phyloP scores from a whole-genome alignment of 371 early-diverging fungal species.

The Rhizopus stolonifer region DNA sequence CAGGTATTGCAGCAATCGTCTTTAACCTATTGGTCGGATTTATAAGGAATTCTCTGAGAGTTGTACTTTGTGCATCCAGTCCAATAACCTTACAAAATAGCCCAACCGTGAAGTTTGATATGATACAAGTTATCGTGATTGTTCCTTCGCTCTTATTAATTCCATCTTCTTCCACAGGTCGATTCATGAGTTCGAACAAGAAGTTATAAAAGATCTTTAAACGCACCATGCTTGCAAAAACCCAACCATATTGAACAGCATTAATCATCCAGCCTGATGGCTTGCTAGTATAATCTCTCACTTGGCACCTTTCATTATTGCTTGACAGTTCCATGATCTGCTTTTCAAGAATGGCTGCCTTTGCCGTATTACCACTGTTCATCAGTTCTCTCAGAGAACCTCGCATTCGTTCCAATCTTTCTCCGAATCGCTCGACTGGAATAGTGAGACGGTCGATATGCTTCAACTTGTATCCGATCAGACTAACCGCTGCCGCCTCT shows the following conservation, averaged over 20 bases:
- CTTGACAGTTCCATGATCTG: too few species aligned
- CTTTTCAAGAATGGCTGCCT: constrained; percentile 8
- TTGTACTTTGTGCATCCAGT: background rate
- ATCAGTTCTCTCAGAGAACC: constrained; percentile 3
- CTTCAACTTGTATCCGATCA: too few species aligned
- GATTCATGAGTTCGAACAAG: constrained; percentile 24
- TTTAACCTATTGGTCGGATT: background rate
- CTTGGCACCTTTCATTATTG: background rate
- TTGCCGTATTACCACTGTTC: background rate
- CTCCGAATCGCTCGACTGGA: too few species aligned
- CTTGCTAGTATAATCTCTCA: background rate
- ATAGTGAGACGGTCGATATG: too few species aligned
- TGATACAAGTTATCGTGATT: constrained; percentile 9
- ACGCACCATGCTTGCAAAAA: constrained; percentile 42
- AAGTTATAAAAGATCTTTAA: constrained; percentile 42
- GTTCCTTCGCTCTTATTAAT: constrained; percentile 11
- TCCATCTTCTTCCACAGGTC: constrained; percentile 6
- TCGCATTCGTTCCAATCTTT: constrained; percentile 11
- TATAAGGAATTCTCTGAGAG: constrained; percentile 12
- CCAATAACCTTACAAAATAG: constrained; percentile 23
- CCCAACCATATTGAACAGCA: constrained; percentile 48
- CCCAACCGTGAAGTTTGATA: constrained; percentile 1
- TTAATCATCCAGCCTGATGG: constrained; percentile 22
- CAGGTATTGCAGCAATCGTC: too few species aligned
- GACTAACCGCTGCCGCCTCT: too few species aligned